Percentiles rank a stretch among this genome's conserved stretches.
Conservation (phyloP, 164 flowering plant species). For the Warburgia ugandensis region DNA sequence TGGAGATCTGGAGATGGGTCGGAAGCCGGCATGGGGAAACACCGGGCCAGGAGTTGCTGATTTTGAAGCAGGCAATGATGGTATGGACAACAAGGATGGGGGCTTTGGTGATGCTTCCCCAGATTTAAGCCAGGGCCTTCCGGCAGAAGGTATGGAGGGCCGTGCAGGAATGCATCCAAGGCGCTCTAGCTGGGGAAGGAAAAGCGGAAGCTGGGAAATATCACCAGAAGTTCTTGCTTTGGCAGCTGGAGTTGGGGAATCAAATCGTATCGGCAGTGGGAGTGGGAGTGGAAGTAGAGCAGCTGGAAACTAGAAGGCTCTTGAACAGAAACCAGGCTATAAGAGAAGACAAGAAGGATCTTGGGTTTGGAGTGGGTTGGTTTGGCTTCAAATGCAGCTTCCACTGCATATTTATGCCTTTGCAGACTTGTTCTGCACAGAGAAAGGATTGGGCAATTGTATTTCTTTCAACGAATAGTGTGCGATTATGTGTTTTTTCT, state of each 20-base stretch:
- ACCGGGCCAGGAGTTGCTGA: slow-evolving; percentile 33
- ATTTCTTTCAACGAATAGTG: too few species aligned
- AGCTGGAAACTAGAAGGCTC: too few species aligned
- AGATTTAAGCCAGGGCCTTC: slow-evolving; percentile 39
- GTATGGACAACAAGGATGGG: slow-evolving; percentile 43
- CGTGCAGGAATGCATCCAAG: slow-evolving; percentile 57
- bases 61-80: slow-evolving; percentile 45
- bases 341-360: too few species aligned
- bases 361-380: too few species aligned
- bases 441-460: too few species aligned
- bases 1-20: slow-evolving; percentile 78
- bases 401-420: too few species aligned
- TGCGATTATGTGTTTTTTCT: too few species aligned
- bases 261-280: slow-evolving; percentile 37
- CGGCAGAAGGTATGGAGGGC: slow-evolving; percentile 47
- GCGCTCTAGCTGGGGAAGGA: slow-evolving; percentile 86
- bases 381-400: too few species aligned
- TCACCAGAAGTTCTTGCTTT: slow-evolving; percentile 82
- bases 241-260: slow-evolving; percentile 63
- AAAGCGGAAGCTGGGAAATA: slow-evolving; percentile 92
- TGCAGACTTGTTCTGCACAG: too few species aligned
- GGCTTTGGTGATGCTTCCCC: slow-evolving; percentile 46
- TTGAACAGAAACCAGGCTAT: too few species aligned
- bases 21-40: slow-evolving; percentile 73
- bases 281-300: too few species aligned